These are phyloP conservation scores for Alternaria ethzedia DNA, from an alignment of 2,329 filamentous ascomycete species.

Conservation along the genomic window DNA sequence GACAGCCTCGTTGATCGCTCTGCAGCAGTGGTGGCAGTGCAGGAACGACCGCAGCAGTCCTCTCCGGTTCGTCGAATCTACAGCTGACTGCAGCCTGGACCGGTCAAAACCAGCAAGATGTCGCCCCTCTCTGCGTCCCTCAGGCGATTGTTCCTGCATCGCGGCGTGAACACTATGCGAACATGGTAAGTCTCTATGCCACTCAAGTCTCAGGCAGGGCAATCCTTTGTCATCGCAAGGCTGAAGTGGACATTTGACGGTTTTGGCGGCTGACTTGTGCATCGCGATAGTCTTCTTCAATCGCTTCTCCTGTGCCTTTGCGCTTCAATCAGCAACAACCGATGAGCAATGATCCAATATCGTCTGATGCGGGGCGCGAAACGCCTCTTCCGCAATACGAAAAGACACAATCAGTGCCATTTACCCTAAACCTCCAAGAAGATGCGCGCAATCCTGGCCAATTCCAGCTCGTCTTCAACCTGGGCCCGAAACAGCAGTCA, in stretches of 20 bases:
- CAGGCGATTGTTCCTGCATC: constrained; percentile 23
- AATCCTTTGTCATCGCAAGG: constrained; percentile 4
- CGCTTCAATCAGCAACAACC: constrained; percentile 10
- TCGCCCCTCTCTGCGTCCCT: constrained; percentile 9
- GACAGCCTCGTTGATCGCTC: constrained; percentile 12
- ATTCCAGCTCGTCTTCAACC: constrained; percentile 40
- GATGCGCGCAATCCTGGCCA: constrained; percentile 39
- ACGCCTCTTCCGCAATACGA: constrained; percentile 39
- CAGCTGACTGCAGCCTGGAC: constrained; percentile 27
- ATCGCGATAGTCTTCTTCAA: constrained; percentile 26
- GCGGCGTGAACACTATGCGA: constrained; percentile 3
- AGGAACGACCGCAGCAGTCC: constrained; percentile 11
- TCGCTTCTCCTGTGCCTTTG: constrained; percentile 29
- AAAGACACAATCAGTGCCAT: constrained; percentile 33
- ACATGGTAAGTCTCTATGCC: constrained; percentile 26
- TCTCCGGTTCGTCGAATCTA: background rate
- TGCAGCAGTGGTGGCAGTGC: constrained; percentile 21
- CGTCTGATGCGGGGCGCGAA: constrained; percentile 25
- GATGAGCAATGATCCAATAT: constrained; percentile 19
- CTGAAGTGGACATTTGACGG: background rate
- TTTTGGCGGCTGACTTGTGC: constrained; percentile 9
- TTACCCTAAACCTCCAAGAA: constrained; percentile 40
- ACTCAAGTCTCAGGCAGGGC: background rate
- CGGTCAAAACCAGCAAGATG: constrained; percentile 24
- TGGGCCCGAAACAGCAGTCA: constrained; percentile 24